These are phyloP conservation scores for Termitomyces sp. DNA, from an alignment of 768 basidiomycete genomes.

Conservation along the genomic window DNA sequence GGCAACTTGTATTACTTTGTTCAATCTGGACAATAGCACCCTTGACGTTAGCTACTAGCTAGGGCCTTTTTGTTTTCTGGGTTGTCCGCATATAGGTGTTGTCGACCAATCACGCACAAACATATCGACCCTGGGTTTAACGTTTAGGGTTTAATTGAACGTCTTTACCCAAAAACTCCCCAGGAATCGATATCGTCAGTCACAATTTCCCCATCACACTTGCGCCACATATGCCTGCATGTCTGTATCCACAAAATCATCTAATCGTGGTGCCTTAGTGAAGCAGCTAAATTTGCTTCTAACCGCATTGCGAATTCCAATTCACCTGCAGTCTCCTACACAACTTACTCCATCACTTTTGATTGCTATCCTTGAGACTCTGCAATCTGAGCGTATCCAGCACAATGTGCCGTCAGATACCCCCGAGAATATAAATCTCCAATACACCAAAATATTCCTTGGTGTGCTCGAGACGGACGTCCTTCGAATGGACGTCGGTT, in stretches of 20 bases:
- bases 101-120: neutral
- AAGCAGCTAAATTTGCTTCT: slow-evolving; percentile 15
- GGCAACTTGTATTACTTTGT: neutral
- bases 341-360: slow-evolving; percentile 73
- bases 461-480: slow-evolving; percentile 69
- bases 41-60: neutral
- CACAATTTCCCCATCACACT: slow-evolving; percentile 1
- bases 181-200: neutral
- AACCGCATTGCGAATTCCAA: slow-evolving; percentile 11
- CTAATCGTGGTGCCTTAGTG: slow-evolving; percentile 2
- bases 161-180: neutral
- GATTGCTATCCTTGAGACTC: slow-evolving; percentile 62
- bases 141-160: neutral
- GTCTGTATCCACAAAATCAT: slow-evolving; percentile 2
- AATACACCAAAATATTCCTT: slow-evolving; percentile 70
- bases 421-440: slow-evolving; percentile 34
- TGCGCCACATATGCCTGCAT: slow-evolving; percentile 16
- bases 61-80: neutral
- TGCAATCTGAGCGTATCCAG: slow-evolving; percentile 52
- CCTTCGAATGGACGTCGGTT: slow-evolving; percentile 53
- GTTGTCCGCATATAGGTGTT: neutral
- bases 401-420: slow-evolving; percentile 18
- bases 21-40: too few species aligned
- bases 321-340: slow-evolving; percentile 38
- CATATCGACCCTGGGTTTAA: neutral